These are phyloP conservation scores for Botryotinia calthae DNA, from an alignment of 2,329 filamentous ascomycete genomes.

Conservation along the genomic window DNA sequence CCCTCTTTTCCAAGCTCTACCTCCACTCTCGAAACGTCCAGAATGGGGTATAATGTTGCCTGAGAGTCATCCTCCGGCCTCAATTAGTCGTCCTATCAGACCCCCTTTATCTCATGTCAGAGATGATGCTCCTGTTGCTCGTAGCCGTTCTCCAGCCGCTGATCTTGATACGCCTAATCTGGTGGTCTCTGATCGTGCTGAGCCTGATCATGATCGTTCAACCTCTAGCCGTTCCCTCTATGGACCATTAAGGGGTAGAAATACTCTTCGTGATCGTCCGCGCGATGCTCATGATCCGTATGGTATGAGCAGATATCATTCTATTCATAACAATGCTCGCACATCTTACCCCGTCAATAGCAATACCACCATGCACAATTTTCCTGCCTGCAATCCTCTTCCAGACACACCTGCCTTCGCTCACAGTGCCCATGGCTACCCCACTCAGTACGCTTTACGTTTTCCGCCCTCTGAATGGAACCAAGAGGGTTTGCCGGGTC, in stretches of 20 bases:
- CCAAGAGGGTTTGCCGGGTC: accelerated
- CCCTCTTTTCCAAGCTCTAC: no score
- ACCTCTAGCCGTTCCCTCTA: not conserved
- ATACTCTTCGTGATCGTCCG: not conserved
- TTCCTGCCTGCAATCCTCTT: not conserved
- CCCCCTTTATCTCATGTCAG: not conserved
- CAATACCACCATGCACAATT: not conserved
- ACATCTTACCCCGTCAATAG: not conserved
- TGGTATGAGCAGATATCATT: not conserved
- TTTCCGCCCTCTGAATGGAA: no score
- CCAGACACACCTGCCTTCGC: not conserved
- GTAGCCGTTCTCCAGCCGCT: not conserved
- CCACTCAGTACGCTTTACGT: no score
- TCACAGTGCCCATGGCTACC: not conserved
- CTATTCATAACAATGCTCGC: not conserved
- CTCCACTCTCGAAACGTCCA: no score
- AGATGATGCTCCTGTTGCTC: not conserved
- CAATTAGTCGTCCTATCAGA: no score
- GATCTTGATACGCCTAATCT: not conserved
- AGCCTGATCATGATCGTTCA: not conserved
- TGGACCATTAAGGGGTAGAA: not conserved
- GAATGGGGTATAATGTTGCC: no score
- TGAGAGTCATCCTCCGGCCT: no score
- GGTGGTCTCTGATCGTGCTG: not conserved
- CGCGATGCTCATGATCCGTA: not conserved